phyloP scores from a whole-genome alignment of 495 filamentous ascomycete species.

The Penicillium flavigenum region DNA sequence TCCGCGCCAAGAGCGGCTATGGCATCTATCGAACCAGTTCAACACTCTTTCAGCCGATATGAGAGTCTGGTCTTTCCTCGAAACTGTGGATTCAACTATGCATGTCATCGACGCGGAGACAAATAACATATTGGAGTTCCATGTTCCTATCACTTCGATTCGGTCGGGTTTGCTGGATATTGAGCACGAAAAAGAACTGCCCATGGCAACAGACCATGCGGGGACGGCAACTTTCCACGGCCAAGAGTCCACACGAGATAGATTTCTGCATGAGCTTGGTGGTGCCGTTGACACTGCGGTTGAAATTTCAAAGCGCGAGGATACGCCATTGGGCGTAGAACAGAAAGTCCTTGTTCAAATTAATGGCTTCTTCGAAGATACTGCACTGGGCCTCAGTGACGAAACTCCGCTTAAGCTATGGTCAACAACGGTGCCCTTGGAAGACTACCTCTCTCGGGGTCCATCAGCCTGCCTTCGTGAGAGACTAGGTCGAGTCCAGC shows the following conservation, averaged over 20 bases:
- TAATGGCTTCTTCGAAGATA: conserved; percentile 61
- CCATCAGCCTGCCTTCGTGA: conserved; percentile 34
- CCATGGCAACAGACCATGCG: conserved; percentile 57
- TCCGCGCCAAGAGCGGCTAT: conserved; percentile 47
- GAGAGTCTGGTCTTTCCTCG: conserved; percentile 66
- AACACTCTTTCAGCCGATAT: conserved; percentile 59
- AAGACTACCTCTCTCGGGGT: conserved; percentile 43
- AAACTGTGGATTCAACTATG: conserved; percentile 61
- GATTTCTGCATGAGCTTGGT: conserved; percentile 52
- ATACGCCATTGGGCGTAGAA: conserved; percentile 46
- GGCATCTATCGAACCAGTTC: conserved; percentile 56
- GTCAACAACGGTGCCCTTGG: conserved; percentile 49
- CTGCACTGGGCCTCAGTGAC: conserved; percentile 41
- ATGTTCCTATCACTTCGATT: conserved; percentile 61
- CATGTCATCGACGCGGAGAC: conserved; percentile 41
- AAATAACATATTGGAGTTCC: conserved; percentile 36
- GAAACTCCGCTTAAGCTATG: conserved; percentile 52
- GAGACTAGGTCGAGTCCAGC: conserved; percentile 29
- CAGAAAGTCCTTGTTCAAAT: conserved; percentile 57
- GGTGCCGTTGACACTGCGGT: conserved; percentile 45
- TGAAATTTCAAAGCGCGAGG: conserved; percentile 36
- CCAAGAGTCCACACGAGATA: conserved; percentile 48
- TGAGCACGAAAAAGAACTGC: conserved; percentile 55
- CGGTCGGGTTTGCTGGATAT: conserved; percentile 57
- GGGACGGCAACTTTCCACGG: conserved; percentile 58